A percentile compares a stretch with the other conserved stretches of the same genome.
These are phyloP conservation scores for Paspalum notatum DNA, from an alignment of 176 grass and related monocot genomes.

Conservation along the genomic window DNA sequence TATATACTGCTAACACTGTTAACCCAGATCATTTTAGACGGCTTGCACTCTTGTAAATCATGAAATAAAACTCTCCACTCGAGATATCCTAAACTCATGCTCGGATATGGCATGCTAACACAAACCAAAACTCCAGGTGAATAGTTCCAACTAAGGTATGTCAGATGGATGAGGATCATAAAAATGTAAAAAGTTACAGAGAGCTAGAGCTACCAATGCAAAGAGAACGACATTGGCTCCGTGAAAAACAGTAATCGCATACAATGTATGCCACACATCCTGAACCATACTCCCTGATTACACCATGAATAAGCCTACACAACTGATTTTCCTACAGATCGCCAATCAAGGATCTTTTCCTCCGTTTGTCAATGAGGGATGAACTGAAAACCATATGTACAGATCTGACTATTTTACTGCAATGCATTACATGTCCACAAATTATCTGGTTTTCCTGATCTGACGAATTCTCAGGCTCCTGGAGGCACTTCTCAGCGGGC, in stretches of 20 bases:
- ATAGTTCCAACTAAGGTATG: too few species aligned
- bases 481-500: constrained; percentile 33
- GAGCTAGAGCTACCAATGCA: background rate
- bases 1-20: too few species aligned
- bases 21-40: too few species aligned
- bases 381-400: constrained; percentile 38
- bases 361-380: background rate
- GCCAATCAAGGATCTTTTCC: background rate
- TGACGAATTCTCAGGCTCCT: background rate
- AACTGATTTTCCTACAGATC: background rate
- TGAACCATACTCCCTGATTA: constrained; percentile 8
- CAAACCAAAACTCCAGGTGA: too few species aligned
- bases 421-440: background rate
- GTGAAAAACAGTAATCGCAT: background rate
- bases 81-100: too few species aligned
- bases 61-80: too few species aligned
- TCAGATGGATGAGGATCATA: too few species aligned
- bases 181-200: too few species aligned
- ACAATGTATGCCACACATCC: too few species aligned
- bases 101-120: too few species aligned
- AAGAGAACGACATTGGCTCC: background rate
- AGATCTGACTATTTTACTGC: constrained; percentile 5
- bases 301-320: background rate
- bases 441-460: background rate
- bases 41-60: too few species aligned